Base-by-base conservation (phyloP, 306 rosid genomes). In the Rosa multiflora region DNA sequence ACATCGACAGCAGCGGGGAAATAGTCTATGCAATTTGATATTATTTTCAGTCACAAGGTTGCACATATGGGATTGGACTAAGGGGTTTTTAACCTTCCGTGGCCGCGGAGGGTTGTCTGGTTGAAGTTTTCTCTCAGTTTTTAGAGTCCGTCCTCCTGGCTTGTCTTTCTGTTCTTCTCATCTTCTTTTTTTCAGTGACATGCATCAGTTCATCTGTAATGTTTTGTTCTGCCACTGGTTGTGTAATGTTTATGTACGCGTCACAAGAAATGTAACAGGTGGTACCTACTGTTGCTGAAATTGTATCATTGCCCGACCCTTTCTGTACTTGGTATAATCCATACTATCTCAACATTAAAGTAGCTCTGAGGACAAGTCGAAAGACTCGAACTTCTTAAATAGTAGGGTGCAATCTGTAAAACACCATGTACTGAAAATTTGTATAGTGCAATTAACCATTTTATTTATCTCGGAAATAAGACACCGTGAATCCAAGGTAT, bases 1-100 rank as follows among this genome's bases (percentile, higher is more conserved):
- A 95, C 78, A 76, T 88, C 11, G 97, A 95, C 84, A 95, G 98
- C 87, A 95, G 97, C 18, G 98, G 99, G 73, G 97, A 94, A 77
- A 86, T 90, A 67, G 95, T 95, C 0, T 95, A 91, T 82, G 99
- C 99, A 62, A 79, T 95, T 91, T 92, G 52, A 72, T 62, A 35
- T 39, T 40, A 66, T 82, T 46, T 46, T 42, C 66, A 44, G 68
- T 51, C 55, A 39, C 77, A 49, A 61, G 83, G 84, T 42, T 70
- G 76, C 70, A 51, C 74, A 72, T 79, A 79, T 79, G 85, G 66
- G 80, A 81, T 70, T 52, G 78, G 85, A 53, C 75, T 17, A 74
- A 80, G 80, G 58, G 44, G 76, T 23, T 79, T 78, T 56, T 59
- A 29, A 66, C 71, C 58, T 64, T 32, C 59, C 40, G 49, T 61